These are phyloP conservation scores for Neofusicoccum sp. DNA, from an alignment of 2,329 filamentous ascomycete genomes.

Conservation along the genomic window DNA sequence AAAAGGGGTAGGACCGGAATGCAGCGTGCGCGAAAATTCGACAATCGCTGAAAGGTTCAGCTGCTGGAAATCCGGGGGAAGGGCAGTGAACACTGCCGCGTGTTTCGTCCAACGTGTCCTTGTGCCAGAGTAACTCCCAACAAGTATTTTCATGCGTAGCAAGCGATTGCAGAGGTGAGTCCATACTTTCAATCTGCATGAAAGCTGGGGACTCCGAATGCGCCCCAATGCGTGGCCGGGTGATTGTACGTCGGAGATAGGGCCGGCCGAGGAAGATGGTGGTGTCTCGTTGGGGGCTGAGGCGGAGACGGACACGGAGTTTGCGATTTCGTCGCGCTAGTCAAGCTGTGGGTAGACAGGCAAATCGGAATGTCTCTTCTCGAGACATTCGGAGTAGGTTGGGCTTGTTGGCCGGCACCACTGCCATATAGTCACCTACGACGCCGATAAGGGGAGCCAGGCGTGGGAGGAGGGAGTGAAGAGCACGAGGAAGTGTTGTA, in stretches of 20 bases:
- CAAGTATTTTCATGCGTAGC: too few relatives aligned
- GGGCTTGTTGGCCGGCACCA: background rate
- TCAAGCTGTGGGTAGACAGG: background rate
- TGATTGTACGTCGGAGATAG: background rate
- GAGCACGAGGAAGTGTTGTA: constrained; percentile 2
- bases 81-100: background rate
- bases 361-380: constrained; percentile 2
- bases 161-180: too few relatives aligned
- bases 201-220: background rate
- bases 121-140: too few relatives aligned
- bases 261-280: background rate
- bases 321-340: background rate
- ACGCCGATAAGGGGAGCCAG: constrained; percentile 2
- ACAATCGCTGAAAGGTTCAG: background rate
- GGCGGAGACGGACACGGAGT: background rate
- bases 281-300: background rate
- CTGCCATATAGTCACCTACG: constrained; percentile 15
- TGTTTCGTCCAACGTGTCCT: too few relatives aligned
- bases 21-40: background rate
- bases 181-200: background rate
- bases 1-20: background rate
- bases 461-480: background rate
- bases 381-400: background rate
- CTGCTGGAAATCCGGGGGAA: background rate
- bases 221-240: background rate